A percentile compares a stretch with the other conserved stretches of the same genome.
Evolutionary conservation across 1,139 yeast species (phyloP).

Genomic region (Arxiozyma slooffiae): DNA sequence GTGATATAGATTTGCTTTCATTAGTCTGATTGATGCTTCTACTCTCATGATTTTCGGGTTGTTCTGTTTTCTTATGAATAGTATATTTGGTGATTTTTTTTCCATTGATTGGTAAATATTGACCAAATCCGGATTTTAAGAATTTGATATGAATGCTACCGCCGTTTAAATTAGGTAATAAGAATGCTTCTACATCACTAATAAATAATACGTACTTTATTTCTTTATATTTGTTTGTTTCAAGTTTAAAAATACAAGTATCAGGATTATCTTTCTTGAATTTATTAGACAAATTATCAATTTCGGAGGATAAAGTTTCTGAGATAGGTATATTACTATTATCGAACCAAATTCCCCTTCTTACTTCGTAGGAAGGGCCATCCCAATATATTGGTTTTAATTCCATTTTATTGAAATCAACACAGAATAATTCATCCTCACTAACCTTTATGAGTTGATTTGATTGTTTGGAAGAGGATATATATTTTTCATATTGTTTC

Average conservation of each 20-base stretch:
- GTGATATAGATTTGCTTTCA: not conserved
- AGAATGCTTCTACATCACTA: slow-evolving; percentile 31
- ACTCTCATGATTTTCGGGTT: not conserved
- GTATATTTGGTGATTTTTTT: slow-evolving; percentile 8
- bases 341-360: slow-evolving; percentile 81
- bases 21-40: not conserved
- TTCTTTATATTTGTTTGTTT: slow-evolving; percentile 9
- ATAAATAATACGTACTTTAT: slow-evolving; percentile 33
- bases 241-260: not conserved
- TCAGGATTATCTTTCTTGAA: slow-evolving; percentile 9
- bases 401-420: slow-evolving; percentile 45
- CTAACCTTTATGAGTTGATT: slow-evolving; percentile 47
- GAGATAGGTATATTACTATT: slow-evolving; percentile 52
- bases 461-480: not conserved
- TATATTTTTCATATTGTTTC: slow-evolving; percentile 31
- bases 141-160: slow-evolving; percentile 30
- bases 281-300: slow-evolving; percentile 37
- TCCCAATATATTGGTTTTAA: slow-evolving; percentile 77
- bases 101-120: slow-evolving; percentile 20
- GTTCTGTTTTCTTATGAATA: not conserved
- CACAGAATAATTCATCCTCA: slow-evolving; percentile 73
- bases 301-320: slow-evolving; percentile 40
- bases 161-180: slow-evolving; percentile 32
- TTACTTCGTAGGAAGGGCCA: slow-evolving; percentile 75
- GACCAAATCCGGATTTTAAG: slow-evolving; percentile 23